These are phyloP conservation scores for Trichoderma guizhouense DNA, from an alignment of 2,329 filamentous ascomycete species.

Conservation along the genomic window DNA sequence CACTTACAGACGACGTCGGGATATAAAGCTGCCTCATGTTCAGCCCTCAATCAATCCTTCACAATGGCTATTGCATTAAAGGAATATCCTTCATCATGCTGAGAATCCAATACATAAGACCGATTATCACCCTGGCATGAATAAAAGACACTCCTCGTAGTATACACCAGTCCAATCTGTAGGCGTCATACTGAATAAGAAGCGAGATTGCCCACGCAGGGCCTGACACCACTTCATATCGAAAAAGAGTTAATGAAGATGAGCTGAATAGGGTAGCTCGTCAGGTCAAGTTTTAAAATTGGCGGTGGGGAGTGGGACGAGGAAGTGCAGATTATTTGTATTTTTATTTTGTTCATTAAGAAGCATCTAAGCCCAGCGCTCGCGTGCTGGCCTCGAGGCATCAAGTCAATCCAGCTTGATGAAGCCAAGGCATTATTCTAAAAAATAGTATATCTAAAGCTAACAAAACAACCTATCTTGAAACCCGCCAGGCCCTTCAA, in stretches of 20 bases:
- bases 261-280: not conserved
- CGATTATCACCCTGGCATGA: not conserved
- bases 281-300: not conserved
- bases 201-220: not conserved
- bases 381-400: not conserved
- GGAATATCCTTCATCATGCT: accelerated
- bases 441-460: not conserved
- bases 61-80: not conserved
- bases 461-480: not conserved
- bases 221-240: not conserved
- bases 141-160: accelerated
- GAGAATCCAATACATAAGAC: not conserved
- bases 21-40: not conserved
- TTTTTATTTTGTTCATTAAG: not conserved
- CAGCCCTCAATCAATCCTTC: not conserved
- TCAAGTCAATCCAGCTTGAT: not conserved
- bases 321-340: not conserved
- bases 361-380: not conserved
- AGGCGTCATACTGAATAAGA: not conserved
- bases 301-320: not conserved
- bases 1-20: not conserved
- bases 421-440: not conserved
- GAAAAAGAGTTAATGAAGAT: not conserved
- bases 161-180: not conserved
- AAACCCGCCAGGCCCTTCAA: not conserved